These are phyloP conservation scores for Trametes coccinea DNA, from an alignment of 768 basidiomycete species.

Conservation along the genomic window DNA sequence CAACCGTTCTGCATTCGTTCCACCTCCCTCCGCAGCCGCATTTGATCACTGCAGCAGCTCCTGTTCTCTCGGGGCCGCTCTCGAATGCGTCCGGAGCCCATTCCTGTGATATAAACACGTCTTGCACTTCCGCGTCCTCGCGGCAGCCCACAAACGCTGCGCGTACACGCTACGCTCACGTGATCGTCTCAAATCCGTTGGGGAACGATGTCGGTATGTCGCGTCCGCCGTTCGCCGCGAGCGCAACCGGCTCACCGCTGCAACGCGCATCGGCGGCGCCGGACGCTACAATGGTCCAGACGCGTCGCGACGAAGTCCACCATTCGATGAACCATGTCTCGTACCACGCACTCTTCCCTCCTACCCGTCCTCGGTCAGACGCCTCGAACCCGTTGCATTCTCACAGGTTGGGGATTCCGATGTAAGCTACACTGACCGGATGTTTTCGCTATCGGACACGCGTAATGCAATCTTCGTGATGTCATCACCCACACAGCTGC, in stretches of 20 bases:
- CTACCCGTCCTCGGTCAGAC: too few relatives aligned
- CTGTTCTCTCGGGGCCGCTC: slow-evolving; percentile 6
- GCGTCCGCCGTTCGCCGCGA: neutral
- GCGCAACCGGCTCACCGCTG: neutral
- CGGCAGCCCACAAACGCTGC: neutral
- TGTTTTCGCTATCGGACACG: too few relatives aligned
- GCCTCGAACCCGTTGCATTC: too few relatives aligned
- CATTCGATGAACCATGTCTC: too few relatives aligned
- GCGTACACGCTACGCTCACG: slow-evolving; percentile 6
- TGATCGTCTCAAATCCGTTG: slow-evolving; percentile 10
- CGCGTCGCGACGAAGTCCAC: too few relatives aligned
- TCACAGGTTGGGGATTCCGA: too few relatives aligned
- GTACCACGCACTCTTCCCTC: too few relatives aligned
- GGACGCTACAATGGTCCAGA: too few relatives aligned
- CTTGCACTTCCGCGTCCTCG: neutral
- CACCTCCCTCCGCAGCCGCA: neutral
- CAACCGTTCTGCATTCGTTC: neutral
- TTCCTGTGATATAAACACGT: neutral
- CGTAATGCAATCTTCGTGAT: too few relatives aligned
- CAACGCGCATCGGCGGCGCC: neutral
- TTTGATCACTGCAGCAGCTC: neutral
- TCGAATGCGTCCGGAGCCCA: slow-evolving; percentile 12
- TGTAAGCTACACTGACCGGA: too few relatives aligned
- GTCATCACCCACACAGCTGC: neutral
- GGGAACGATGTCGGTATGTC: slow-evolving; percentile 6